A percentile compares a stretch with the other conserved stretches of the same genome.
Conservation (phyloP, 768 basidiomycete genomes). For the Leccinum arenicola region DNA sequence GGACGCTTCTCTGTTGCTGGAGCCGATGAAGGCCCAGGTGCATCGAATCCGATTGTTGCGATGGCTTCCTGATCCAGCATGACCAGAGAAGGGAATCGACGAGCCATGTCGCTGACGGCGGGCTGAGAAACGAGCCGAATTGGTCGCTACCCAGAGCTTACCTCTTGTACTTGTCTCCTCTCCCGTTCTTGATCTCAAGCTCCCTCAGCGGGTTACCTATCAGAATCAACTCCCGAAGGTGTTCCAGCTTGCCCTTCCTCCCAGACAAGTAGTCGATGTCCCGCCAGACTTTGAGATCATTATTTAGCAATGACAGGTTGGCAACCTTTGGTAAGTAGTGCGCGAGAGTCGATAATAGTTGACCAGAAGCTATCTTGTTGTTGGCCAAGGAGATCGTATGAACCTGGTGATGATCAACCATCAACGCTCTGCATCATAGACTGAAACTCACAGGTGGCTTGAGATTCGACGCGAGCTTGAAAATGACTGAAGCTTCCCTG, state of each 20-base stretch:
- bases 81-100: slow-evolving; percentile 77
- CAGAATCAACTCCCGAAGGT: slow-evolving; percentile 71
- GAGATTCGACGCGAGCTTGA: slow-evolving; percentile 80
- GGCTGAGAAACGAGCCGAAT: slow-evolving; percentile 1
- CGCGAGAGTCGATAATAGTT: slow-evolving; percentile 56
- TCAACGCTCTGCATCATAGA: neutral
- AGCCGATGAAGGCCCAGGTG: slow-evolving; percentile 52
- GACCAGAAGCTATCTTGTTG: slow-evolving; percentile 62
- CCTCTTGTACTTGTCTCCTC: slow-evolving; percentile 67
- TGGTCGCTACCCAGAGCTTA: slow-evolving; percentile 31
- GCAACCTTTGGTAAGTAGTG: slow-evolving; percentile 77
- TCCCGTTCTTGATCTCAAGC: slow-evolving; percentile 52
- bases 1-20: slow-evolving; percentile 40
- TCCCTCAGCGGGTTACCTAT: slow-evolving; percentile 75
- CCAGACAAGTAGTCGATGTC: slow-evolving; percentile 68
- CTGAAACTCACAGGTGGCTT: slow-evolving; percentile 59
- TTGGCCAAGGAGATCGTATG: slow-evolving; percentile 84
- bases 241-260: slow-evolving; percentile 52
- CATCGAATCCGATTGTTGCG: slow-evolving; percentile 73
- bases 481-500: slow-evolving; percentile 78
- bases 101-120: slow-evolving; percentile 64
- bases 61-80: slow-evolving; percentile 85
- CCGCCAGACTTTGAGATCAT: slow-evolving; percentile 63
- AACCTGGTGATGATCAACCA: slow-evolving; percentile 39
- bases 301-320: slow-evolving; percentile 79